Evolutionary conservation across 768 basidiomycete species (phyloP).

Genomic region (Lentinus brumalis): DNA sequence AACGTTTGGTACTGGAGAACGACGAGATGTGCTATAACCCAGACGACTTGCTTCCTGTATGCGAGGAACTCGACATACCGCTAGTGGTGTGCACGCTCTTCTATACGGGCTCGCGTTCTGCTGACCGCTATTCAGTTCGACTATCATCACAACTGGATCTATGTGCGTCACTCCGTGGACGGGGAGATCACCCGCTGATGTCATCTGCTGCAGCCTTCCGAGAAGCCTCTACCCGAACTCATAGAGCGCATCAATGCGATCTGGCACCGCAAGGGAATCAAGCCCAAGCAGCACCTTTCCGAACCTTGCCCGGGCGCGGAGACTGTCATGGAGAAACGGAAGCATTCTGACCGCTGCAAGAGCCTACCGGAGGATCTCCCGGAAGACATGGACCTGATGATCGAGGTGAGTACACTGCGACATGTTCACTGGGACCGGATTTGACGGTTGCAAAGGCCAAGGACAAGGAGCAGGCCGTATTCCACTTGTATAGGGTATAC

Average conservation of each 20-base stretch:
- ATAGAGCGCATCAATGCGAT: conserved; percentile 76
- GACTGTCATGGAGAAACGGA: conserved; percentile 81
- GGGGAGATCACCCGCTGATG: conserved; percentile 6
- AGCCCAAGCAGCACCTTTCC: conserved; percentile 90
- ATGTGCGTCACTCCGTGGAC: conserved; percentile 24
- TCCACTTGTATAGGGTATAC: conserved; percentile 83
- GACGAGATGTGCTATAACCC: conserved; percentile 94
- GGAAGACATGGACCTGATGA: conserved; percentile 71
- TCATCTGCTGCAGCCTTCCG: conserved; percentile 41
- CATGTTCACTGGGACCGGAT: background rate
- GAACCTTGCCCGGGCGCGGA: conserved; percentile 86
- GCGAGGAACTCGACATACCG: conserved; percentile 74
- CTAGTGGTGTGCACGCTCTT: conserved; percentile 33
- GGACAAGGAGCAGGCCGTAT: conserved; percentile 92
- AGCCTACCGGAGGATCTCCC: conserved; percentile 64
- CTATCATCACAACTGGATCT: conserved; percentile 82
- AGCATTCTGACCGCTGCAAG: conserved; percentile 84
- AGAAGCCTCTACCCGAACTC: conserved; percentile 50
- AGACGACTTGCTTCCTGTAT: conserved; percentile 84
- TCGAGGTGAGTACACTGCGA: conserved; percentile 47
- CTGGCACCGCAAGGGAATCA: conserved; percentile 76
- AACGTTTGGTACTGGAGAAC: conserved; percentile 87
- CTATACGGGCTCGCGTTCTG: conserved; percentile 45
- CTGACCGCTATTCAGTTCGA: conserved; percentile 42
- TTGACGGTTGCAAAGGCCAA: conserved; percentile 51